A percentile compares a stretch with the other conserved stretches of the same genome.
Conservation (phyloP, 805 yeast genomes). For the Wickerhamomyces mucosus region DNA sequence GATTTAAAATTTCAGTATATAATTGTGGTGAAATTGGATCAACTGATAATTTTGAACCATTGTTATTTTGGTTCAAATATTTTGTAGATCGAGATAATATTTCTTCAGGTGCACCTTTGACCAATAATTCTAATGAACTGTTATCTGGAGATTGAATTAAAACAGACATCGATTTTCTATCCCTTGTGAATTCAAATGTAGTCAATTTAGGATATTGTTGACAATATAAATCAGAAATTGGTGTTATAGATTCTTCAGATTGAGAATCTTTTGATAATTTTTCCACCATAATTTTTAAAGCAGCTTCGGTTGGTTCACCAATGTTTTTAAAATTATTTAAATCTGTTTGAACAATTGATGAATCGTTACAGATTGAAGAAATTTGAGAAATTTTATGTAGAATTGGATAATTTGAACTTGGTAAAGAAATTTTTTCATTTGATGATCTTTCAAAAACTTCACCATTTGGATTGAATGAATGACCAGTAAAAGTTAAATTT, state of each 20-base stretch:
- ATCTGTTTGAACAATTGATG: conserved; percentile 19
- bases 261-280: conserved; percentile 16
- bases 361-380: conserved; percentile 29
- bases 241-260: conserved; percentile 23
- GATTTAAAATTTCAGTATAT: conserved; percentile 22
- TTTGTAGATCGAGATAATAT: conserved; percentile 32
- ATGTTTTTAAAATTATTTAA: conserved; percentile 25
- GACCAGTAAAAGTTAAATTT: conserved; percentile 31
- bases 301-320: conserved; percentile 54
- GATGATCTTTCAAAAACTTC: conserved; percentile 16
- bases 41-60: conserved; percentile 11
- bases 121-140: conserved; percentile 22
- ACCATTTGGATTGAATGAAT: conserved; percentile 23
- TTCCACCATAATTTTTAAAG: conserved; percentile 34
- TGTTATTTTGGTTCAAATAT: conserved; percentile 25
- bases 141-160: conserved; percentile 23
- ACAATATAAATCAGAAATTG: conserved; percentile 18
- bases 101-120: conserved; percentile 51
- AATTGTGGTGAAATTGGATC: conserved; percentile 25
- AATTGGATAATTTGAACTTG: conserved; percentile 24
- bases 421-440: conserved; percentile 23
- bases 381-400: conserved; percentile 23
- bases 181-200: conserved; percentile 40
- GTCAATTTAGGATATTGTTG: conserved; percentile 21
- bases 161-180: conserved; percentile 45